These are phyloP conservation scores for Fusarium incarnatum DNA, from an alignment of 2,329 filamentous ascomycete species.

Conservation along the genomic window DNA sequence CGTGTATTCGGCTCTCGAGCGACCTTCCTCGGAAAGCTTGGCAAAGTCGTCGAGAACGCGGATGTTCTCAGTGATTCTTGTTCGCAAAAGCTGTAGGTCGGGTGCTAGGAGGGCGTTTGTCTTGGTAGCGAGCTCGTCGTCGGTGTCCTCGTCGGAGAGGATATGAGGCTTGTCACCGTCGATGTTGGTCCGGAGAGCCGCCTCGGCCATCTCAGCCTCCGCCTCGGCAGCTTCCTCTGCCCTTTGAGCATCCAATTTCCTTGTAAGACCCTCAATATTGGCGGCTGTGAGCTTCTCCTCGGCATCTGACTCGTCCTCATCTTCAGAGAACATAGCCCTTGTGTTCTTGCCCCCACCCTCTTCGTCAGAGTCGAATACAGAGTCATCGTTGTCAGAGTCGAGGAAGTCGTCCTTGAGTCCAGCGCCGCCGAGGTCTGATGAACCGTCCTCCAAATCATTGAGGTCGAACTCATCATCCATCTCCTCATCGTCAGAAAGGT, in stretches of 20 bases:
- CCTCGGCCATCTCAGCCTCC: constrained; percentile 86
- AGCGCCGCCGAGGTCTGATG: constrained; percentile 54
- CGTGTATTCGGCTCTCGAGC: constrained; percentile 89
- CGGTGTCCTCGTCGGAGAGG: constrained; percentile 71
- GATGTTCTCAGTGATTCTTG: constrained; percentile 91
- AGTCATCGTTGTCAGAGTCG: constrained; percentile 66
- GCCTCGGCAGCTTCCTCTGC: constrained; percentile 85
- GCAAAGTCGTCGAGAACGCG: constrained; percentile 90
- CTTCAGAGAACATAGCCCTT: constrained; percentile 88
- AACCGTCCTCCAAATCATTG: constrained; percentile 60
- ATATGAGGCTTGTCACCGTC: constrained; percentile 78
- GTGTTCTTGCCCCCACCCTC: constrained; percentile 62
- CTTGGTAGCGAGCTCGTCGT: constrained; percentile 69
- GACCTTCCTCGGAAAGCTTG: constrained; percentile 80
- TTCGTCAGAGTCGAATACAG: constrained; percentile 79
- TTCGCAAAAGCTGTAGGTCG: constrained; percentile 88
- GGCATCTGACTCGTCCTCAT: constrained; percentile 87
- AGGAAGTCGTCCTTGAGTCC: constrained; percentile 70
- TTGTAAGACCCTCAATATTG: constrained; percentile 92
- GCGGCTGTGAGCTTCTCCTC: constrained; percentile 94
- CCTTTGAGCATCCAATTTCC: constrained; percentile 82
- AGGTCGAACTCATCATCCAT: constrained; percentile 57
- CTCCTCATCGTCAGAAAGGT: constrained; percentile 58
- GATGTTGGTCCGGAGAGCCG: constrained; percentile 93
- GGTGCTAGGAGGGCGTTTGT: constrained; percentile 78